Evolutionary conservation across 805 yeast species (phyloP).

Genomic region (Candida bentonensis): DNA sequence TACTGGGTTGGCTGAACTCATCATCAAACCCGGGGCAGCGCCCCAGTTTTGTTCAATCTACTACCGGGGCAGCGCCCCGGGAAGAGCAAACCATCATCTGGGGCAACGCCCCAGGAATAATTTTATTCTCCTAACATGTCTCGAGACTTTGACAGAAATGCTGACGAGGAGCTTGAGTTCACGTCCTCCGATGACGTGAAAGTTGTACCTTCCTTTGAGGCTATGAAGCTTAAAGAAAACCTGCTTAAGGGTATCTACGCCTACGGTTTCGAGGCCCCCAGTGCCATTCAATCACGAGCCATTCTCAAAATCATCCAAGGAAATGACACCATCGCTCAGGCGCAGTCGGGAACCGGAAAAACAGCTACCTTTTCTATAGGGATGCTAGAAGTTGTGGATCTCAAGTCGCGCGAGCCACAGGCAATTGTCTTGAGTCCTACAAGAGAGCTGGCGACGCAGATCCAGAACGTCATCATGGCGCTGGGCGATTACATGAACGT

Average conservation of each 20-base stretch:
- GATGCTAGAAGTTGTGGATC: conserved; percentile 46
- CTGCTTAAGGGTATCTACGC: conserved; percentile 51
- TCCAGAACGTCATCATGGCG: conserved; percentile 82
- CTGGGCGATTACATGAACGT: conserved; percentile 85
- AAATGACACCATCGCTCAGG: conserved; percentile 75
- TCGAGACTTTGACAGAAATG: conserved; percentile 7
- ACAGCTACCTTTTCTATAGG: conserved; percentile 80
- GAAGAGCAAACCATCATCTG: too few species aligned
- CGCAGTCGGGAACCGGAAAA: conserved; percentile 84
- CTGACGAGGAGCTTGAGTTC: conserved; percentile 37
- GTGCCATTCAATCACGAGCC: conserved; percentile 73
- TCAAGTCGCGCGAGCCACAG: conserved; percentile 61
- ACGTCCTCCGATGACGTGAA: conserved; percentile 46
- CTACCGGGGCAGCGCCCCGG: too few species aligned
- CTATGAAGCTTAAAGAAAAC: conserved; percentile 21
- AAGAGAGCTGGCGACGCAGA: conserved; percentile 93
- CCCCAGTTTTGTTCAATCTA: too few species aligned
- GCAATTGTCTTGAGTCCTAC: conserved; percentile 95
- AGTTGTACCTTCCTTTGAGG: conserved; percentile 17
- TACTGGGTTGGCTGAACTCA: too few species aligned
- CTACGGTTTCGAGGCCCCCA: conserved; percentile 71
- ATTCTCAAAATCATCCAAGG: conserved; percentile 67
- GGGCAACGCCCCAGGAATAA: too few species aligned
- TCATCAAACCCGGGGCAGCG: too few species aligned
- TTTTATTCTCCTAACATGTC: too few species aligned